phyloP scores from a whole-genome alignment of 2,329 filamentous ascomycete genomes.

The Bipolaris zeicola region DNA sequence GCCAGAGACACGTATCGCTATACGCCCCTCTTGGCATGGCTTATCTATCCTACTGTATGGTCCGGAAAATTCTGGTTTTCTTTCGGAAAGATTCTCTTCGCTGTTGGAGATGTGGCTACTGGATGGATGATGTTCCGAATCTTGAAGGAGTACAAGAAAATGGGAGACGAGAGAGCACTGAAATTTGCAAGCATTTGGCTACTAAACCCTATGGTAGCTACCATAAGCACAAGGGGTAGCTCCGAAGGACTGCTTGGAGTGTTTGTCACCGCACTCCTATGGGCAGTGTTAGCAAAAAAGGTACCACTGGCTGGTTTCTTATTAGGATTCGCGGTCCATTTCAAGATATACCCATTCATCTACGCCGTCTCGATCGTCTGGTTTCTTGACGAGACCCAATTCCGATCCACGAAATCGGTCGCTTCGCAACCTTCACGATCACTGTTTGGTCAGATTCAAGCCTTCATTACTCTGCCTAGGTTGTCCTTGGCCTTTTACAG shows the following conservation, averaged over 20 bases:
- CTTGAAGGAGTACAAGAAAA: conserved; percentile 49
- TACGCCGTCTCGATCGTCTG: conserved; percentile 82
- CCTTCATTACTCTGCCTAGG: conserved; percentile 50
- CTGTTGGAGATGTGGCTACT: conserved; percentile 78
- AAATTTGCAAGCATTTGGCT: conserved; percentile 88
- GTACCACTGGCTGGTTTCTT: conserved; percentile 72
- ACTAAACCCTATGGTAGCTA: conserved; percentile 96
- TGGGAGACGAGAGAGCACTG: conserved; percentile 59
- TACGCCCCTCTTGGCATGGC: conserved; percentile 90
- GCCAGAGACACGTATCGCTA: conserved; percentile 93
- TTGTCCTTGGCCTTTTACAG: conserved; percentile 67
- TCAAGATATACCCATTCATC: conserved; percentile 99
- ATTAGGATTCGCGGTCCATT: conserved; percentile 85
- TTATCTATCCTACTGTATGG: conserved; percentile 80
- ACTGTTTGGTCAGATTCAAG: conserved; percentile 24
- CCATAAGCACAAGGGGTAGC: conserved; percentile 93
- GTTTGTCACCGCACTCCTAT: conserved; percentile 80
- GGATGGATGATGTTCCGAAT: conserved; percentile 75
- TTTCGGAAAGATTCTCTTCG: conserved; percentile 87
- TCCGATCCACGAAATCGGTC: conserved; percentile 3
- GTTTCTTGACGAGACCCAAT: conserved; percentile 71
- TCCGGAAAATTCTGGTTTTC: conserved; percentile 68
- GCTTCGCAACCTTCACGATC: conserved; percentile 19
- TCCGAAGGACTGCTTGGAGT: conserved; percentile 89
- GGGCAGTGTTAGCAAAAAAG: conserved; percentile 72